Evolutionary conservation across 805 yeast species (phyloP), one percentile per base, ranked within the genome.

Genomic region (Candida stauntonica): DNA sequence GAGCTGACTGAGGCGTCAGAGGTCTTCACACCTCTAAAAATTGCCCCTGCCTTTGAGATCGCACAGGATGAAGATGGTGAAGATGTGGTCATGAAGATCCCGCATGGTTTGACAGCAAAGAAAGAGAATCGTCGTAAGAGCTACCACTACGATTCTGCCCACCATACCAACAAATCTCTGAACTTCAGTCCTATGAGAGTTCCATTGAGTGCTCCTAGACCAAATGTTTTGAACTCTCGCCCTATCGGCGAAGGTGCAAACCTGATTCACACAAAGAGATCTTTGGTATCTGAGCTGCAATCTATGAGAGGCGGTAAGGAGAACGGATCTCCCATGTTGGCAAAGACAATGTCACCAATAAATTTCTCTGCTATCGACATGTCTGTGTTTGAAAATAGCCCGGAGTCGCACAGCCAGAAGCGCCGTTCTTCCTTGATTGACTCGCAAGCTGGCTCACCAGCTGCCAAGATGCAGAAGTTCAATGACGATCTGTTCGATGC

Each of bases 21-120:
- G 26, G 27, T 39, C 9, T 36, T 51, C 20, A 53, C 58, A 1
- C 59, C 60, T 5, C 29, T 53, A 26, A 55, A 46, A 30, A 36
- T 24, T n/a, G 26, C 30, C 2, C 41, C 40, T 2, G 13, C 44
- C 5, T 52, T 52, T 29, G 35, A 38, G 15, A 45, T 55, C 28
- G 53, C 51, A 5, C 41, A 48, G 29, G 43, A 42, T 17, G 39
- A 36, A 4, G 43, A 36, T 12, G 46, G 42, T 11, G 49, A 46
- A 12, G 50, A 46, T 12, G 41, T 36, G 8, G 15, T 55, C 17
- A 53, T 52, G 17, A 63, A 56, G 45, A 64, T 67, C 35, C 73
- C 75, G 2, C 78, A 73, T 49, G 79, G 79, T 0, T 51, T 73
- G 26, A 52, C 58, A 8, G 56, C 56, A 2, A 56, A 56, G 41